These are phyloP conservation scores for Populus hybrid DNA, from an alignment of 441 rosid genomes.

Conservation along the genomic window DNA sequence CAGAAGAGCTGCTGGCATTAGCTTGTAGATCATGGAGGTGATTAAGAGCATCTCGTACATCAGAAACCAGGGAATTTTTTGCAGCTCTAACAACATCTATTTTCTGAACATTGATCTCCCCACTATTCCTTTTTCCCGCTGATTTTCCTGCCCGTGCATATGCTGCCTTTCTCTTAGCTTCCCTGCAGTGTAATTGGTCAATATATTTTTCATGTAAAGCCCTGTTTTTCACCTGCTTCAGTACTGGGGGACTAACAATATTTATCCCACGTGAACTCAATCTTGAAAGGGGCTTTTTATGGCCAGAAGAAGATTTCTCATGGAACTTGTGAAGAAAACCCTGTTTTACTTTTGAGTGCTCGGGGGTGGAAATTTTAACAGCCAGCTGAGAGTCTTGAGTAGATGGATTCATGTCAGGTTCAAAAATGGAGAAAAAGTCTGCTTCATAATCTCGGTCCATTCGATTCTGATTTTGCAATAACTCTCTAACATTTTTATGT, in stretches of 20 bases:
- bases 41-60: constrained; percentile 57
- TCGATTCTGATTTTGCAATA: constrained; percentile 53
- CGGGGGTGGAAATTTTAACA: constrained; percentile 46
- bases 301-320: constrained; percentile 38
- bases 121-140: constrained; percentile 39
- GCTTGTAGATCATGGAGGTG: constrained; percentile 44
- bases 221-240: constrained; percentile 70
- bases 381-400: constrained; percentile 18
- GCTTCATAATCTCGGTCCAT: constrained; percentile 43
- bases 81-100: constrained; percentile 47
- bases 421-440: constrained; percentile 75
- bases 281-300: constrained; percentile 36
- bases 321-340: constrained; percentile 38
- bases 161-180: constrained; percentile 68
- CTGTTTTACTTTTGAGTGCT: constrained; percentile 30
- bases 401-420: constrained; percentile 41
- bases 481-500: constrained; percentile 56
- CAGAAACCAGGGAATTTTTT: constrained; percentile 50
- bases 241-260: constrained; percentile 63
- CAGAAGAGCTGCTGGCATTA: constrained; percentile 27
- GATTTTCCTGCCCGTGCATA: constrained; percentile 18
- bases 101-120: constrained; percentile 17
- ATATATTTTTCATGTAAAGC: constrained; percentile 86
- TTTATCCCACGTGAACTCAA: constrained; percentile 23
- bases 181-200: constrained; percentile 74